Evolutionary conservation across 331 rosid genomes (phyloP).

Genomic region (Cydonia oblonga): DNA sequence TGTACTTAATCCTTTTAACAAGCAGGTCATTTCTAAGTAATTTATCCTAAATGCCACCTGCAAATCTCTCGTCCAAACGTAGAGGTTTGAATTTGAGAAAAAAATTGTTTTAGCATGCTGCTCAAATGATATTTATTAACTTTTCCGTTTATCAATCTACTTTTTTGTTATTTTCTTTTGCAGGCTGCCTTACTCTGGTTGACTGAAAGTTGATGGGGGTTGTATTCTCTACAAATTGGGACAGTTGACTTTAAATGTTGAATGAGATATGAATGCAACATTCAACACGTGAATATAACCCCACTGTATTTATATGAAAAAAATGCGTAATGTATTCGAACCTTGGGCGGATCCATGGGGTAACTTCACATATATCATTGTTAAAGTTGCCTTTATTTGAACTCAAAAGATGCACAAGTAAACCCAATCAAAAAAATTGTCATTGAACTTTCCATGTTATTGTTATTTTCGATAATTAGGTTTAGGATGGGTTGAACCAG

Average conservation of each 20-base stretch:
- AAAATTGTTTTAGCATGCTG: neutral
- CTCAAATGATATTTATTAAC: neutral
- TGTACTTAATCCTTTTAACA: neutral
- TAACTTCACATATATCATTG: neutral
- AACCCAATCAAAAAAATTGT: too few species aligned
- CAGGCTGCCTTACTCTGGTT: constrained; percentile 63
- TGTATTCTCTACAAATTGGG: neutral
- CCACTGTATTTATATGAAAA: neutral
- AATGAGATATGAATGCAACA: neutral
- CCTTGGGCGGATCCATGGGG: neutral
- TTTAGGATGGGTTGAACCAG: too few species aligned
- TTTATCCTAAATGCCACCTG: neutral
- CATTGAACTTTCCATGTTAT: too few species aligned
- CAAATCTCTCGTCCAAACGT: neutral
- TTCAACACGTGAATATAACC: neutral
- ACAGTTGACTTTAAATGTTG: neutral
- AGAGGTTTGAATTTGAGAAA: neutral
- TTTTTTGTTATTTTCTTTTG: constrained; percentile 1
- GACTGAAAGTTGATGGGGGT: neutral
- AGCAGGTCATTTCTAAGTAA: neutral
- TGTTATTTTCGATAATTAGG: too few species aligned
- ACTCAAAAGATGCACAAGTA: too few species aligned
- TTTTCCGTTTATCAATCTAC: neutral
- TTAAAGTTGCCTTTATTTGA: too few species aligned
- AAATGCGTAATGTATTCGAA: neutral